A percentile compares a stretch with the other conserved stretches of the same genome.
Conservation (phyloP, 1,139 yeast genomes). For the Wickerhamiella infanticola region DNA sequence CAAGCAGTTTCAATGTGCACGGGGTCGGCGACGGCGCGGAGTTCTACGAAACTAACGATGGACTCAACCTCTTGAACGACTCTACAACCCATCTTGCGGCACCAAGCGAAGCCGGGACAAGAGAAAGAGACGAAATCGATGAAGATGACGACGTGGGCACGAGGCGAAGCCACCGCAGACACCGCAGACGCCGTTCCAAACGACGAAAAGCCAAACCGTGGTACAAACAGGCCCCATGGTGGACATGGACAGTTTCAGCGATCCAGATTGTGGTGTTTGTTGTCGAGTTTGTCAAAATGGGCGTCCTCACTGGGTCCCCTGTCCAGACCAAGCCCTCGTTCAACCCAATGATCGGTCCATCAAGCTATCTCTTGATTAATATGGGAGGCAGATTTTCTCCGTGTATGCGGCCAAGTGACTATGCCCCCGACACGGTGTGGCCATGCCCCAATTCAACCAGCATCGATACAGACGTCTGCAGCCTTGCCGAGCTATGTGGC, state of each 20-base stretch:
- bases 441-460: slow-evolving; percentile 64
- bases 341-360: slow-evolving; percentile 76
- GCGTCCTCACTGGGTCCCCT: slow-evolving; percentile 46
- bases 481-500: slow-evolving; percentile 47
- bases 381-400: slow-evolving; percentile 64
- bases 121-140: background rate
- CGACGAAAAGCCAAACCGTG: background rate
- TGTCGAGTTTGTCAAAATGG: slow-evolving; percentile 51
- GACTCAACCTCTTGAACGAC: background rate
- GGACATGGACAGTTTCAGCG: slow-evolving; percentile 20
- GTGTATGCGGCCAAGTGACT: slow-evolving; percentile 41
- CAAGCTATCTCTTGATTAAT: slow-evolving; percentile 46
- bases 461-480: slow-evolving; percentile 39
- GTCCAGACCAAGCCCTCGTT: slow-evolving; percentile 58
- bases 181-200: background rate
- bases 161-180: background rate
- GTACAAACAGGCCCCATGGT: slow-evolving; percentile 17
- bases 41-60: background rate
- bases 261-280: slow-evolving; percentile 47
- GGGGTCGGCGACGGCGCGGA: background rate
- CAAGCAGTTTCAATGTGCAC: background rate
- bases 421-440: slow-evolving; percentile 26
- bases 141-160: background rate
- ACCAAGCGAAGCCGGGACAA: background rate
- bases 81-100: background rate